A percentile compares a stretch with the other conserved stretches of the same genome.
Evolutionary conservation across 2,329 filamentous ascomycete species (phyloP).

Genomic region (Corynespora cassiicola): DNA sequence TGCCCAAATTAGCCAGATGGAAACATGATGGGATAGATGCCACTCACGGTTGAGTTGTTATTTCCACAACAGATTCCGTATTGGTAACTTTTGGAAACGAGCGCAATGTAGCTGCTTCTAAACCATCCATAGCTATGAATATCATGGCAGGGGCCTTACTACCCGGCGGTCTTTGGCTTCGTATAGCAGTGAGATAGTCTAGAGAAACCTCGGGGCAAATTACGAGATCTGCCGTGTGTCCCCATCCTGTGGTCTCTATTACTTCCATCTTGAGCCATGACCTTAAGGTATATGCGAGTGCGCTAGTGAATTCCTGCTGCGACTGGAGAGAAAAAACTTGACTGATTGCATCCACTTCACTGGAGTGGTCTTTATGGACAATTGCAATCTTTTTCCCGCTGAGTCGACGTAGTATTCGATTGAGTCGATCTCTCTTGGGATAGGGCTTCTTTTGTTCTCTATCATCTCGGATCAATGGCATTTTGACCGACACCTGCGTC

Average conservation of each 20-base stretch:
- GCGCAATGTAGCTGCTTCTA: slow-evolving; percentile 41
- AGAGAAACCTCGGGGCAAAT: slow-evolving; percentile 42
- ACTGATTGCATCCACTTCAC: too few relatives aligned
- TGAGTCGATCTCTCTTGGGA: slow-evolving; percentile 21
- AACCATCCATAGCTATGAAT: slow-evolving; percentile 39
- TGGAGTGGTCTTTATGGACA: too few relatives aligned
- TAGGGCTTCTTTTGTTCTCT: too few relatives aligned
- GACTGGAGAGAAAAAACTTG: too few relatives aligned
- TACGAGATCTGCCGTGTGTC: slow-evolving; percentile 32
- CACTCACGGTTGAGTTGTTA: slow-evolving; percentile 43
- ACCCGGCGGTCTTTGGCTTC: slow-evolving; percentile 11
- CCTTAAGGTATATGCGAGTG: slow-evolving; percentile 26
- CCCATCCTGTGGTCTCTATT: slow-evolving; percentile 30
- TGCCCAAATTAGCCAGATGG: slow-evolving; percentile 11
- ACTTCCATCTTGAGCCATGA: slow-evolving; percentile 34
- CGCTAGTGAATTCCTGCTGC: slow-evolving; percentile 29
- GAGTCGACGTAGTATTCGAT: slow-evolving; percentile 33
- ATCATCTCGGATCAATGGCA: too few relatives aligned
- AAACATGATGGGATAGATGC: neutral
- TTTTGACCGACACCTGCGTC: slow-evolving; percentile 32
- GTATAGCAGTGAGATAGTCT: slow-evolving; percentile 35
- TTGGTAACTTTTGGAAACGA: slow-evolving; percentile 35
- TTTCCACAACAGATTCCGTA: slow-evolving; percentile 39
- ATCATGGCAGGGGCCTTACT: slow-evolving; percentile 30
- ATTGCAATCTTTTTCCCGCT: neutral